phyloP scores from a whole-genome alignment of 805 yeast species.

The Brettanomyces sp. region DNA sequence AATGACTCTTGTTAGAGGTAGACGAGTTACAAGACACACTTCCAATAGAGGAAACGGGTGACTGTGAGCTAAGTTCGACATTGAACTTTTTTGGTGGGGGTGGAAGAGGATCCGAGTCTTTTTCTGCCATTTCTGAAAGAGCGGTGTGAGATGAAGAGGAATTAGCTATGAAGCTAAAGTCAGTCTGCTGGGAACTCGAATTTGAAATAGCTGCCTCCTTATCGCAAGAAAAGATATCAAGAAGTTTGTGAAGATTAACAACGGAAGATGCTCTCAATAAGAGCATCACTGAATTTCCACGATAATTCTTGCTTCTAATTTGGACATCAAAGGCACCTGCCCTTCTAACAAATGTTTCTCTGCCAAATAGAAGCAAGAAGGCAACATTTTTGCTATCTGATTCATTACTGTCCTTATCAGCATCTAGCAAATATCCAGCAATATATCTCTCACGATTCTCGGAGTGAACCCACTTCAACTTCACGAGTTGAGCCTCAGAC shows the following conservation, averaged over 20 bases:
- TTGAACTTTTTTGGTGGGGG: background rate
- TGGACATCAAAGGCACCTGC: conserved; percentile 10
- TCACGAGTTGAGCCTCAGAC: conserved; percentile 12
- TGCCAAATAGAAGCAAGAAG: conserved; percentile 11
- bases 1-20: background rate
- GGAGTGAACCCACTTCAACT: conserved; percentile 12
- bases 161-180: conserved; percentile 8
- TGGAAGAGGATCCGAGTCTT: background rate
- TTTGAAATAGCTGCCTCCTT: conserved; percentile 12
- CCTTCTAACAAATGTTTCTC: conserved; percentile 10
- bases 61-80: background rate
- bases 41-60: background rate
- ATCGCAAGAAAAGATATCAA: conserved; percentile 1
- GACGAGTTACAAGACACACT: background rate
- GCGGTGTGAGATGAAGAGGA: conserved; percentile 10
- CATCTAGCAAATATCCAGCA: conserved; percentile 9
- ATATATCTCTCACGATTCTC: conserved; percentile 6
- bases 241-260: background rate
- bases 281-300: conserved; percentile 2
- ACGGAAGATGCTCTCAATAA: conserved; percentile 6
- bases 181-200: conserved; percentile 18
- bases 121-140: background rate
- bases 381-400: conserved; percentile 1
- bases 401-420: background rate
- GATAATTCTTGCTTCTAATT: conserved; percentile 4